phyloP scores from a whole-genome alignment of 176 grass and related monocot species.

The Oropetium thomaeum region DNA sequence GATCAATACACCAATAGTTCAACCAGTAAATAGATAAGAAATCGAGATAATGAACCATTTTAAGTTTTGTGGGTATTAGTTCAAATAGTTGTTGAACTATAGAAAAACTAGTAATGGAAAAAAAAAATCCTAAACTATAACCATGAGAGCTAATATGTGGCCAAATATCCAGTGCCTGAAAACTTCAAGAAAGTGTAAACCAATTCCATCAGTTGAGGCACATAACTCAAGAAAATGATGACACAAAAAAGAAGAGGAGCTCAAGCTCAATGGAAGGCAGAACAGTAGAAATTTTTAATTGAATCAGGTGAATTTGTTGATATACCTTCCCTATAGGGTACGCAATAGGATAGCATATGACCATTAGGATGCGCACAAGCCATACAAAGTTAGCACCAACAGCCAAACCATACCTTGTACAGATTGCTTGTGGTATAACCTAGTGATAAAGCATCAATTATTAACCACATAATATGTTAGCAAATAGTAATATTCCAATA shows the following conservation, averaged over 20 bases:
- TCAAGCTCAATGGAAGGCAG: slow-evolving; percentile 1
- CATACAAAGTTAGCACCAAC: slow-evolving; percentile 98
- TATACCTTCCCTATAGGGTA: slow-evolving; percentile 98
- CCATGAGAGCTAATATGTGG: neutral
- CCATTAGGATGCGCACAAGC: slow-evolving; percentile 93
- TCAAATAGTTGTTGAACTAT: neutral
- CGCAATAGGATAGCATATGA: slow-evolving; percentile 86
- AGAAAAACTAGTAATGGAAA: neutral
- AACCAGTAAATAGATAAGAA: neutral
- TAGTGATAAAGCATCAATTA: slow-evolving; percentile 37
- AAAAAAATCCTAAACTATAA: neutral
- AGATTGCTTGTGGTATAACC: slow-evolving; percentile 99
- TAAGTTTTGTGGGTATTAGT: neutral
- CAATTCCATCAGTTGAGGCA: slow-evolving; percentile 10
- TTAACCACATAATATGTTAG: slow-evolving; percentile 15
- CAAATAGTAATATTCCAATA: neutral
- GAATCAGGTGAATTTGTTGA: slow-evolving; percentile 16
- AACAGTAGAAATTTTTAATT: slow-evolving; percentile 15
- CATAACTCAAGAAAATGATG: slow-evolving; percentile 12
- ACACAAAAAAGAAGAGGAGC: slow-evolving; percentile 5
- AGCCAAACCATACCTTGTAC: slow-evolving; percentile 95
- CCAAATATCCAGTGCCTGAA: slow-evolving; percentile 3
- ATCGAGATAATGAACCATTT: too few species aligned
- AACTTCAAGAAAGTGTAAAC: slow-evolving; percentile 1
- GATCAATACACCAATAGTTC: neutral